Base-by-base conservation (phyloP, 495 filamentous ascomycete genomes). In the Aspergillus cavernicola region DNA sequence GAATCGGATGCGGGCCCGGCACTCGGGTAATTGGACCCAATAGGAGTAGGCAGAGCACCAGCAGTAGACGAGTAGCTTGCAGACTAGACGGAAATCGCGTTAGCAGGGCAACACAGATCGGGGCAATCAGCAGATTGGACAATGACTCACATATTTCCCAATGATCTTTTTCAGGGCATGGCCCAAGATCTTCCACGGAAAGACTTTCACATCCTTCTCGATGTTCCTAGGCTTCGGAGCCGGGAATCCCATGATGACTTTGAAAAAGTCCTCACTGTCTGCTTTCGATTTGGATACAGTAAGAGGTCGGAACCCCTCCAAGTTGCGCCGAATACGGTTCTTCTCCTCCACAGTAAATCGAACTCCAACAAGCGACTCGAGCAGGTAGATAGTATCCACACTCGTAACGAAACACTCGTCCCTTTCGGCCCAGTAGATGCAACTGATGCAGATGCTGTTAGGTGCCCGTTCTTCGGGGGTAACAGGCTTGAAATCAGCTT, bases 121-220 rank as follows among this genome's bases (percentile, higher is more conserved):
- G 19, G 5, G 15, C 26, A 15, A 5, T 31, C 8, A 16, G 12
- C 29, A n/a, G 24, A 16, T 11, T 24, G 15, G 39, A 1, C 12
- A 80, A 23, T 19, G n/a, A 81, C 87, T 78, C 70, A 88, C 87
- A 70, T 97, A 98, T 91, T 98, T 98, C 55, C 88, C 85, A 66
- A 97, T 95, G 63, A 97, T 96, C 74, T 98, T 98, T 78, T 90
- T 93, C 49, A 98, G 72, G 0, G 93, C 92, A 37, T 81, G 79
- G 11, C 76, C 77, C 11, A 98, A 72, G 42, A 88, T 87, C 63
- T 86, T 89, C 95, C 93, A 98, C 10, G 89, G 85, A 64, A 97
- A 98, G 6, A 97, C 93, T 69, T 98, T 98, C 60, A 98, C 89
- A 61, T 96, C 92, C 71, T 98, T 98, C 76, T 97, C 93, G 59